Evolutionary conservation across 2,329 filamentous ascomycete species (phyloP), one percentile per base, ranked within the genome.

Genomic region (Purpureocillium takamizusanense): DNA sequence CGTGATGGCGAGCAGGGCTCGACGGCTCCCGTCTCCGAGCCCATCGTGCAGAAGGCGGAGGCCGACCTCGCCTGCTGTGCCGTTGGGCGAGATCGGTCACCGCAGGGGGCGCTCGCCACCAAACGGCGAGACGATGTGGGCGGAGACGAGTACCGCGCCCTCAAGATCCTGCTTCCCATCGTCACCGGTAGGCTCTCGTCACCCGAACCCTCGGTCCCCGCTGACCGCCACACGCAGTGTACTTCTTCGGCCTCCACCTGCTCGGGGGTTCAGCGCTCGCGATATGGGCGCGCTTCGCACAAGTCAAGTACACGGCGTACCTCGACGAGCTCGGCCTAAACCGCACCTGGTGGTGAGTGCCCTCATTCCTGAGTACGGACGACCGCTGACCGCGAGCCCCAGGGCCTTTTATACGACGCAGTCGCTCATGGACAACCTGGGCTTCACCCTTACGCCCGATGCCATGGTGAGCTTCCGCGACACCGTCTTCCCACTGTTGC

Each of bases 371-470:
- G 7, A 9, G 7, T 31, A 7, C 6, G 7, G 9, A n/a, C 30
- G 14, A 9, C 30, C 11, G 13, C n/a, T n/a, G 15, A 33, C 30
- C n/a, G 4, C 15, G 3, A 11, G 4, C 2, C 9, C 18, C 11
- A 69, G 67, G 67, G 66, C 61, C 2, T 59, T 72, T 23, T 73
- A 66, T 49, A 67, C 69, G 0, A 58, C 69, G 1, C 67, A 71
- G 42, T 74, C 70, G 1, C 72, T 72, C 57, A 54, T 67, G 12
- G 57, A 66, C 38, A 76, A 76, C 42, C 59, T 75, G 4, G 73
- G 73, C 16, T 67, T 74, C 39, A 72, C 71, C 1, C 57, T 77
- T 8, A 71, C 73, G 0, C 69, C 73, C 0, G 69, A 74, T 38
- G 74, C 70, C 3, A 72, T 74, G 69, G 52, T 70, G 9, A 55